Base-by-base conservation (phyloP, 2,329 filamentous ascomycete genomes). In the Monosporascus sp. region DNA sequence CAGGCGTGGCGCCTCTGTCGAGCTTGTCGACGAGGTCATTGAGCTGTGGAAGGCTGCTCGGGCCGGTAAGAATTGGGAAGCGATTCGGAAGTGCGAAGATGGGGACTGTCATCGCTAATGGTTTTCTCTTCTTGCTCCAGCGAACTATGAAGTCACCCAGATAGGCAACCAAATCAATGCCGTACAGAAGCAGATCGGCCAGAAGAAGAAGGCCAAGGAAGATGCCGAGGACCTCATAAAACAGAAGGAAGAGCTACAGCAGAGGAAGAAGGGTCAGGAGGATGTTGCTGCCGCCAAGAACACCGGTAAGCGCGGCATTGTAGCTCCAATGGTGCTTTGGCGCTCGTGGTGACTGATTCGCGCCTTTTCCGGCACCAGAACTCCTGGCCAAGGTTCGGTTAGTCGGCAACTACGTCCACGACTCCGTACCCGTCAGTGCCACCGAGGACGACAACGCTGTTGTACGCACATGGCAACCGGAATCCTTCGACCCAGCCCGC, bases 151-250 rank as follows among this genome's bases (percentile, higher is more conserved):
- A 52, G 88, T 86, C 7, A 90, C 86, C 20, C 90, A 96, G 71
- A 82, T 94, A 62, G 88, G 87, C 61, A 85, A 85, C 64, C 85
- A 89, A 75, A 92, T 96, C 73, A 97, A 97, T 75, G 85, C 83
- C 20, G 82, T 91, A 31, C 90, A 96, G 71, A 96, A 96, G 75
- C 85, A 91, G 70, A 96, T 97, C 68, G 91, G 89, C 19, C 77
- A 83, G 66, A 95, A 93, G 80, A 96, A 96, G 78, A 96, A 96
- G 86, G 86, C 86, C 62, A 96, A 97, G 78, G 91, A 96, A 75
- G 85, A 93, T 69, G 91, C 91, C 41, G 84, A 84, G 62, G 88
- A 91, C 41, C 77, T 97, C 56, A 78, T 97, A 54, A 77, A 86
- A 67, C 78, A 93, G 70, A 97, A 96, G 74, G 78, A 34, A 14